Conservation (phyloP, 2,329 filamentous ascomycete species). For the Ceratocystiopsis sp. region DNA sequence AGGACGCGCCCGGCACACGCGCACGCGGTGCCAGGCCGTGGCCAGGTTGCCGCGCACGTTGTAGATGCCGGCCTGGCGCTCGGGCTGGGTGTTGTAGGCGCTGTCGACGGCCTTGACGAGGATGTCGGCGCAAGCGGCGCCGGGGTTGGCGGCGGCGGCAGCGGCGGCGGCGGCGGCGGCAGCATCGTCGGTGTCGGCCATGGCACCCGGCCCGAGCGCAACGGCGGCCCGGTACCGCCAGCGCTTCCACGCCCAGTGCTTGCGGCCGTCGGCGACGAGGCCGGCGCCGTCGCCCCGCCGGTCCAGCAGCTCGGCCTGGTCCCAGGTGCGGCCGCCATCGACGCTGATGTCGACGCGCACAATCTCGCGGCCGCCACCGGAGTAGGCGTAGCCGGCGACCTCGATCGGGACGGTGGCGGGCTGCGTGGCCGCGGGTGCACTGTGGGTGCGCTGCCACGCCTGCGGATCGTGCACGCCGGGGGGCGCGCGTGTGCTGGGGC, state of each 20-base stretch:
- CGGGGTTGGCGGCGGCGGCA: conserved; percentile 29
- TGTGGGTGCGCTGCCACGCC: conserved; percentile 5
- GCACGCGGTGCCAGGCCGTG: conserved; percentile 48
- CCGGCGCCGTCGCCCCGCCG: conserved; percentile 15
- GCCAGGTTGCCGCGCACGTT: conserved; percentile 48
- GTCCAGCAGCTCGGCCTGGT: conserved; percentile 41
- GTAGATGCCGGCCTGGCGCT: conserved; percentile 41
- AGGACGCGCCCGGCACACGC: conserved; percentile 7
- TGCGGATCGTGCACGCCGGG: conserved; percentile 7
- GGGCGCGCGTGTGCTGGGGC: conserved; percentile 2
- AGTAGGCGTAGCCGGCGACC: conserved; percentile 48
- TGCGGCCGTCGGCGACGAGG: conserved; percentile 12
- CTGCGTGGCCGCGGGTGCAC: neutral
- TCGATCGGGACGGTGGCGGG: conserved; percentile 14
- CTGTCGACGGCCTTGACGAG: conserved; percentile 51
- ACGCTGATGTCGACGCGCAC: conserved; percentile 50
- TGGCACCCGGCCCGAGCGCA: conserved; percentile 7
- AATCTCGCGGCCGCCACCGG: conserved; percentile 47
- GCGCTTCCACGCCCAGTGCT: conserved; percentile 45
- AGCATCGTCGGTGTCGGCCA: conserved; percentile 42
- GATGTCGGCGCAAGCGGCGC: conserved; percentile 21
- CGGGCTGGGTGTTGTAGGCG: conserved; percentile 49
- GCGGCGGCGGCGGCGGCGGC: conserved; percentile 19
- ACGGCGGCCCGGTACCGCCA: conserved; percentile 40
- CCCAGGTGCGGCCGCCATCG: conserved; percentile 47